Evolutionary conservation across 2,329 filamentous ascomycete species (phyloP).

Genomic region (Colletotrichum cuscutae): DNA sequence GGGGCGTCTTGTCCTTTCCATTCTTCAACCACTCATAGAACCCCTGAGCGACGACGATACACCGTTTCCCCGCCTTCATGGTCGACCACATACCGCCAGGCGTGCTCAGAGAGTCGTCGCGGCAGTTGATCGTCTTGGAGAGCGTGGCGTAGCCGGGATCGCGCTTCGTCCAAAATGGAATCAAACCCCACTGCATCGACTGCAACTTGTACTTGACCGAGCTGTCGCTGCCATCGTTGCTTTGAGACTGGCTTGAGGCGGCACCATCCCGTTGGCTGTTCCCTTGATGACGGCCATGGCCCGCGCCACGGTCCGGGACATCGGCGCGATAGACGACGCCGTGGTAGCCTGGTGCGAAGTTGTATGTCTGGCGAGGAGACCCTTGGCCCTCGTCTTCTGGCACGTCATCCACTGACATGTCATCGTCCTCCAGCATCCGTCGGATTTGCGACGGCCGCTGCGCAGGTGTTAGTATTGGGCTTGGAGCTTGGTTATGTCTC

Average conservation of each 20-base stretch:
- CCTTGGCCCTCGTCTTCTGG: slow-evolving; percentile 75
- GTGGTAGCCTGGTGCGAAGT: slow-evolving; percentile 89
- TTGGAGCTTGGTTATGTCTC: slow-evolving; percentile 6
- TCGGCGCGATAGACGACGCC: slow-evolving; percentile 89
- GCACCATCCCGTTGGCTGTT: slow-evolving; percentile 1
- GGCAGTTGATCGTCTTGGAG: slow-evolving; percentile 94
- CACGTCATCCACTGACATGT: slow-evolving; percentile 77
- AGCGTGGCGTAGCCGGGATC: slow-evolving; percentile 80
- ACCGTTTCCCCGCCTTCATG: slow-evolving; percentile 91
- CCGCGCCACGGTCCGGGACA: slow-evolving; percentile 69
- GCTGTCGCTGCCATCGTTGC: slow-evolving; percentile 34
- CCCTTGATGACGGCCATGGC: slow-evolving; percentile 44
- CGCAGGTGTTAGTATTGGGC: background rate
- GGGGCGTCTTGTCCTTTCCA: slow-evolving; percentile 82
- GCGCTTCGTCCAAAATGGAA: slow-evolving; percentile 93
- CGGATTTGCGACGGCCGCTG: slow-evolving; percentile 83
- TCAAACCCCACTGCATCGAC: slow-evolving; percentile 94
- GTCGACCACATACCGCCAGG: slow-evolving; percentile 88
- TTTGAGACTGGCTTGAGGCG: slow-evolving; percentile 36
- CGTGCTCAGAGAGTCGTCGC: slow-evolving; percentile 83
- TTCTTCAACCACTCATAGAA: slow-evolving; percentile 98
- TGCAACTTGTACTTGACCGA: slow-evolving; percentile 81
- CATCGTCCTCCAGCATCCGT: slow-evolving; percentile 76
- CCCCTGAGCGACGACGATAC: slow-evolving; percentile 87
- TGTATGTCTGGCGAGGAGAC: slow-evolving; percentile 80